These are phyloP conservation scores for Colletotrichum tanaceti DNA, from an alignment of 2,329 filamentous ascomycete species.

Conservation along the genomic window DNA sequence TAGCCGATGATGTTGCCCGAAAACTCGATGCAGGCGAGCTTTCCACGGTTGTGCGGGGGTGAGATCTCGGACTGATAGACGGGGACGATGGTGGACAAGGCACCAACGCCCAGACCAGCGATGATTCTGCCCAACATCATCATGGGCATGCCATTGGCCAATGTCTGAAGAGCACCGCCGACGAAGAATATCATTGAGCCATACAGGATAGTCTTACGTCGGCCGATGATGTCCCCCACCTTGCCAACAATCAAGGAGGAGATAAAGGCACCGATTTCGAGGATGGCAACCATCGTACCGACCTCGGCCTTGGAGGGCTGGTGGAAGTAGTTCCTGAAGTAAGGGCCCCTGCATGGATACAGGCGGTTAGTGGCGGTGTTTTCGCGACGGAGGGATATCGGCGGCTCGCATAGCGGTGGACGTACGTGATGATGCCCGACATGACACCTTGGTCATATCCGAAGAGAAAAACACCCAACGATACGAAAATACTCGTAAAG, in stretches of 20 bases:
- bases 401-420: conserved; percentile 21
- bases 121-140: conserved; percentile 88
- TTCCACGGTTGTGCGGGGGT: conserved; percentile 94
- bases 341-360: conserved; percentile 72
- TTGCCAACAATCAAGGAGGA: conserved; percentile 88
- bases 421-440: conserved; percentile 78
- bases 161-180: conserved; percentile 86
- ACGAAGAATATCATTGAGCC: conserved; percentile 88
- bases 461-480: conserved; percentile 87
- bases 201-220: conserved; percentile 90
- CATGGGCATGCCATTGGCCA: conserved; percentile 85
- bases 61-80: conserved; percentile 97
- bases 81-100: conserved; percentile 90
- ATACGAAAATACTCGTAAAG: conserved; percentile 93
- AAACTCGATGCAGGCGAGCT: conserved; percentile 97
- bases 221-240: conserved; percentile 91
- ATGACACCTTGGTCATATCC: conserved; percentile 93
- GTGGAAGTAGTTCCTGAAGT: conserved; percentile 93
- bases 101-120: conserved; percentile 87
- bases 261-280: conserved; percentile 93
- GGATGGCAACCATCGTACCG: conserved; percentile 96
- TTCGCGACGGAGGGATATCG: neutral
- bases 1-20: conserved; percentile 97
- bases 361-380: conserved; percentile 12
- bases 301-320: conserved; percentile 88